Conservation (phyloP, 2,329 filamentous ascomycete genomes). For the Paecilomyces variotii region DNA sequence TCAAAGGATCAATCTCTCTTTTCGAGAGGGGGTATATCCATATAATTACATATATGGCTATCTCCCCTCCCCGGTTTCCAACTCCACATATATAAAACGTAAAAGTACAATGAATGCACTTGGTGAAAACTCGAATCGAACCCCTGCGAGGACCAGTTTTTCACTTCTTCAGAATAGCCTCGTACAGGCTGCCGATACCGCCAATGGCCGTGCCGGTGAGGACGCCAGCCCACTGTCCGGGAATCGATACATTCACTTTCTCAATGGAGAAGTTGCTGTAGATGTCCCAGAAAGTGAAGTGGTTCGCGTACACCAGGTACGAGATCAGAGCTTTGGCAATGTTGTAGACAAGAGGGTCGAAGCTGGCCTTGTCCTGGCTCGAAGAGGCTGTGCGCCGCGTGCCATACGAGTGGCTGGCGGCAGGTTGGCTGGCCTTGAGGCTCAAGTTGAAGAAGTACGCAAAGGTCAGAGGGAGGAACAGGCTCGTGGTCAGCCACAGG, state of each 20-base stretch:
- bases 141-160: constrained; percentile 7
- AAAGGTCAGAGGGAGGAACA: constrained; percentile 60
- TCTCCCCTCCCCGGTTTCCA: background rate
- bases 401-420: constrained; percentile 13
- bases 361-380: constrained; percentile 23
- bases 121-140: background rate
- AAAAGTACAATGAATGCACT: background rate
- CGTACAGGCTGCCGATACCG: constrained; percentile 36
- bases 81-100: background rate
- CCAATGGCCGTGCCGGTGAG: constrained; percentile 35
- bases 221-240: constrained; percentile 31
- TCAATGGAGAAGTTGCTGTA: constrained; percentile 28
- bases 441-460: constrained; percentile 92
- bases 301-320: constrained; percentile 66
- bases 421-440: constrained; percentile 34
- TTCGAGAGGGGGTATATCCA: background rate
- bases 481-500: constrained; percentile 66
- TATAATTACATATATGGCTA: background rate
- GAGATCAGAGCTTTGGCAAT: constrained; percentile 75
- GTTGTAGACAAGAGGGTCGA: constrained; percentile 87
- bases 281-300: constrained; percentile 30
- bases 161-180: constrained; percentile 37
- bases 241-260: constrained; percentile 30
- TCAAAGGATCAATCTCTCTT: background rate
- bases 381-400: constrained; percentile 17